phyloP scores from a whole-genome alignment of 768 basidiomycete species.

The Trametes punicea region DNA sequence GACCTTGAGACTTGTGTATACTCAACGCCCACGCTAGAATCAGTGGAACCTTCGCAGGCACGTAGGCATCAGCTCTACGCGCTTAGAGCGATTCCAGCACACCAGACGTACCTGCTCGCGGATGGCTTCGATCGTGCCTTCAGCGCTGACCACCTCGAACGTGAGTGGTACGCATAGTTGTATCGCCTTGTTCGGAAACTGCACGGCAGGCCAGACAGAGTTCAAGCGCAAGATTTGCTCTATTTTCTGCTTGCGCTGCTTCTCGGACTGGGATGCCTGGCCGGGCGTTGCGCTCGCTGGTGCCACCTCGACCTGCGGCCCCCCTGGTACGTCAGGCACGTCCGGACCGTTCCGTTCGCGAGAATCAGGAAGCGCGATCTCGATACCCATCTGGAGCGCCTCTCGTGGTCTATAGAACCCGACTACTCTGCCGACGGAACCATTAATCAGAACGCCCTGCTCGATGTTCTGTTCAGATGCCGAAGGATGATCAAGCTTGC shows the following conservation, averaged over 20 bases:
- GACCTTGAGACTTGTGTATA: slow-evolving; percentile 89
- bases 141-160: slow-evolving; percentile 62
- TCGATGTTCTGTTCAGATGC: slow-evolving; percentile 51
- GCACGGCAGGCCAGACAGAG: slow-evolving; percentile 55
- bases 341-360: not conserved
- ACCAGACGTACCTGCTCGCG: slow-evolving; percentile 50
- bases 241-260: slow-evolving; percentile 7
- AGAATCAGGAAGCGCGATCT: slow-evolving; percentile 29
- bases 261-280: not conserved
- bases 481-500: not conserved
- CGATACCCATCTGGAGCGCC: slow-evolving; percentile 36
- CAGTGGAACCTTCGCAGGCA: slow-evolving; percentile 42
- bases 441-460: slow-evolving; percentile 70
- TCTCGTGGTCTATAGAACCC: slow-evolving; percentile 31
- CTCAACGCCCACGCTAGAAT: slow-evolving; percentile 86
- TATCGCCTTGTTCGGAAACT: slow-evolving; percentile 48
- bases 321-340: not conserved
- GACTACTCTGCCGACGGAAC: slow-evolving; percentile 49
- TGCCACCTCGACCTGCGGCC: not conserved
- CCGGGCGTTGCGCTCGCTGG: not conserved
- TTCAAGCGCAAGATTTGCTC: slow-evolving; percentile 20
- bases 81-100: not conserved
- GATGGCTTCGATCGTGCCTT: slow-evolving; percentile 54
- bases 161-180: slow-evolving; percentile 51
- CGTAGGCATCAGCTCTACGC: not conserved